These are phyloP conservation scores for Nicotiana sylvestris DNA, from an alignment of 257 asterid species.

Conservation along the genomic window DNA sequence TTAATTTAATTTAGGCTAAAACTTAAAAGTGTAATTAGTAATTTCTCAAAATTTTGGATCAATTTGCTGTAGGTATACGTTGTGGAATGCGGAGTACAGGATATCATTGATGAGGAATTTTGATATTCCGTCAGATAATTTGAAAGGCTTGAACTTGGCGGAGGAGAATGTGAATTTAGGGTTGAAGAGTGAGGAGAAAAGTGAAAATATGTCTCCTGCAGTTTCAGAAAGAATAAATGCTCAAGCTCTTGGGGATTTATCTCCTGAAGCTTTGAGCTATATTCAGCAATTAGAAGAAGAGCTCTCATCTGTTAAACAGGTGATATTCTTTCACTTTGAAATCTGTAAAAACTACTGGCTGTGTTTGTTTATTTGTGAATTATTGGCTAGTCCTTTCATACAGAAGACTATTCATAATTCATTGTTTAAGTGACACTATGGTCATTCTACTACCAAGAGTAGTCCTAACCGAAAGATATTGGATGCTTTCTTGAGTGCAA, in stretches of 20 bases:
- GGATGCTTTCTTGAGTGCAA: background rate
- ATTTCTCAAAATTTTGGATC: background rate
- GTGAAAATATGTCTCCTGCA: slow-evolving; percentile 16
- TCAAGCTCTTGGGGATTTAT: slow-evolving; percentile 42
- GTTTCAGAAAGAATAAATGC: slow-evolving; percentile 26
- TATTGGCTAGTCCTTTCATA: background rate
- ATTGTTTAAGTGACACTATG: background rate
- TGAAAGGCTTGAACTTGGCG: slow-evolving; percentile 10
- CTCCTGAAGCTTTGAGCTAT: slow-evolving; percentile 57
- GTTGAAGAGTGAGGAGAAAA: slow-evolving; percentile 40
- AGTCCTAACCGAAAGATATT: background rate
- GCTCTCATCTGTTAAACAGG: slow-evolving; percentile 68
- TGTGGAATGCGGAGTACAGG: slow-evolving; percentile 98
- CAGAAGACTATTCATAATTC: background rate
- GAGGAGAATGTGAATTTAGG: slow-evolving; percentile 31
- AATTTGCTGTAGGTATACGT: slow-evolving; percentile 55
- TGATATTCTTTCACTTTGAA: slow-evolving; percentile 20
- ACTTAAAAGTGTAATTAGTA: background rate
- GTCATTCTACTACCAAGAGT: background rate
- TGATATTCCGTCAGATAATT: slow-evolving; percentile 41
- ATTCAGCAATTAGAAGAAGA: slow-evolving; percentile 68
- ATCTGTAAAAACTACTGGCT: background rate
- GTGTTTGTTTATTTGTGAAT: background rate
- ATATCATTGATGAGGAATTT: slow-evolving; percentile 82
- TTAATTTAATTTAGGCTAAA: background rate